These are phyloP conservation scores for Entamoeba dispar DNA, from an alignment of 208 protist genomes.

Conservation along the genomic window DNA sequence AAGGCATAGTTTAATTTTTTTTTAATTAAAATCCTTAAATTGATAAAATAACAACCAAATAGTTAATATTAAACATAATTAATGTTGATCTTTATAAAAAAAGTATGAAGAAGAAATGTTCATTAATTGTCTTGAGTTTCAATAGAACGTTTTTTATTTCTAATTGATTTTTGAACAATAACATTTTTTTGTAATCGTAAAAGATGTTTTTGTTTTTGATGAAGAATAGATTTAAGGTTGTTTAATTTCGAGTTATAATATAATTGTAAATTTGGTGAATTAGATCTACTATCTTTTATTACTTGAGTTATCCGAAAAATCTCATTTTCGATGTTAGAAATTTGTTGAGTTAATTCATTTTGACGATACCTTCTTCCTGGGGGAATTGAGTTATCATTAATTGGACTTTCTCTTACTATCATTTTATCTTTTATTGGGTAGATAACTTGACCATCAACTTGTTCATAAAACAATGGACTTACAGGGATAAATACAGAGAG, in stretches of 20 bases:
- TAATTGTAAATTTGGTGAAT: not conserved
- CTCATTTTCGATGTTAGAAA: not conserved
- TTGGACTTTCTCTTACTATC: not conserved
- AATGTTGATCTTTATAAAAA: no score
- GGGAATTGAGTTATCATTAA: not conserved
- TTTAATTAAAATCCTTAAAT: no score
- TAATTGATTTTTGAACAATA: not conserved
- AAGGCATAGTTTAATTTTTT: no score
- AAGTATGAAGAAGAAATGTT: no score
- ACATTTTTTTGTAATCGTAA: not conserved
- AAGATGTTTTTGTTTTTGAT: not conserved
- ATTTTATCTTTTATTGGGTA: not conserved
- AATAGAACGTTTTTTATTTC: not conserved
- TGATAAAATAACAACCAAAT: no score
- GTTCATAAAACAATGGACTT: not conserved
- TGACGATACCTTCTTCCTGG: not conserved
- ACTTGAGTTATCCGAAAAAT: not conserved
- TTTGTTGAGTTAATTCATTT: not conserved
- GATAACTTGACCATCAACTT: not conserved
- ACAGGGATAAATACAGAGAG: not conserved
- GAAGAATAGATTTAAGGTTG: not conserved
- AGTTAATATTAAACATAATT: no score
- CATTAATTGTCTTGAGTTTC: not conserved
- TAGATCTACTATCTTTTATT: not conserved
- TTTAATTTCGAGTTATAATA: not conserved